Base-by-base conservation (phyloP, 2,329 filamentous ascomycete genomes). In the Pestalotiopsis fici region DNA sequence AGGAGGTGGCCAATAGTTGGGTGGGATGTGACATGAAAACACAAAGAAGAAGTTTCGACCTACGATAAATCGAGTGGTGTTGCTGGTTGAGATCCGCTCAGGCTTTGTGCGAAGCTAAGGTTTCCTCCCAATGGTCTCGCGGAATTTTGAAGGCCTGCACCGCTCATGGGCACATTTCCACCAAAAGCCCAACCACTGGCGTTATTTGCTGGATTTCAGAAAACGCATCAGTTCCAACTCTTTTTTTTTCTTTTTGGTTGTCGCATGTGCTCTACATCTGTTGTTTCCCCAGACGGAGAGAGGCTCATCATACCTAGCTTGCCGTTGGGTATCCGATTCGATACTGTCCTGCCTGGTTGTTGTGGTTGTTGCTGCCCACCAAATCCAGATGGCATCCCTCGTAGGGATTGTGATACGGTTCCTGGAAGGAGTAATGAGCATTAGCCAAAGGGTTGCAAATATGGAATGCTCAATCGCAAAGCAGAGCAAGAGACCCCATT, bases 91-190 rank as follows among this genome's bases (percentile, higher is more conserved):
- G 88, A 90, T 69, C 87, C 87, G 74, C 85, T 86, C 74, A 91
- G 81, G 75, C 88, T 91, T 77, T 91, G 89, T 61, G 89, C 88
- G 79, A 91, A 91, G 78, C 88, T 91, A 68, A 89, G 81, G 77
- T 86, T 89, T 73, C 87, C 83, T 69, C 85, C 83, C 74, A 88
- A 79, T 80, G 88, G 85, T 74, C 87, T 83, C 65, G 82, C 78
- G 62, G 83, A 81, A 70, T 83, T 88, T 74, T 84, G 86, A 67
- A 89, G 81, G 56, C 82, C 82, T 74, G 83, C 83, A 73, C 81
- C 81, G 67, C 87, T 85, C 86, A 91, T 90, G 28, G 88, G 87
- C 74, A 89, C 83, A 72, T 83, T 86, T 67, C 85, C 85, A 69
- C 87, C 86, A 79, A 91, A 91, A 13, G 86, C 86, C 89, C 89